Evolutionary conservation across 164 flowering plant genomes (phyloP), one percentile per base, ranked within the genome.

Genomic region (Pachysandra terminalis): DNA sequence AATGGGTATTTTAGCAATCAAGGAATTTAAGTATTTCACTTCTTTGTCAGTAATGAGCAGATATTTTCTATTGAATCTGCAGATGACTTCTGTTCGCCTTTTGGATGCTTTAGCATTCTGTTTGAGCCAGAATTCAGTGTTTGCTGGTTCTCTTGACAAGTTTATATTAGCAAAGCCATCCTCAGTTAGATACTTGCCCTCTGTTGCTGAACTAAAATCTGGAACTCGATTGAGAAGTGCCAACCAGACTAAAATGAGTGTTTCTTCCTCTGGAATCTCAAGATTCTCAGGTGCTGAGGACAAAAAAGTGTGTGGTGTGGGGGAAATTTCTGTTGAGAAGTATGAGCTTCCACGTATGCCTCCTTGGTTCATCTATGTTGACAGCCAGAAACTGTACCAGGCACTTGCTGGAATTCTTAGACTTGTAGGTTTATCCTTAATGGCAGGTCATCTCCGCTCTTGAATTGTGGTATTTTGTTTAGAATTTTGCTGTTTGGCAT

Each of bases 321-420:
- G 9, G 19, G 78, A 77, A 60, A 32, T 41, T 67, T 53, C 21
- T 19, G 65, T 64, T 45, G 71, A 77, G 27, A 73, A 67, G 57
- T 83, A 76, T 72, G 83, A 81, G 74, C 85, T 95, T 70, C 99
- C 98, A 51, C 83, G 80, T 52, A 85, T 86, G 87, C 99, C 99
- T 61, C 98, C 99, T 71, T 95, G 99, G 99, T 90, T 92, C 80
- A 59, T 64, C 63, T 24, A 80, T 75, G 80, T 78, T 72, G 90
- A 93, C 35, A 81, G 90, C 71, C 82, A 71, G 71, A 88, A 90
- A 66, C 73, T 92, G 15, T 95, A 95, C 67, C 68, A 77, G 61
- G 65, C 87, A 66, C 89, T 95, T 75, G 85, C 93, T 15, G 87
- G 93, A 62, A 79, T 83, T 76, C 87, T 92, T 59, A 80, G 99